Evolutionary conservation across 495 filamentous ascomycete genomes (phyloP), one percentile per base, ranked within the genome.

Genomic region (Apodospora peruviana): DNA sequence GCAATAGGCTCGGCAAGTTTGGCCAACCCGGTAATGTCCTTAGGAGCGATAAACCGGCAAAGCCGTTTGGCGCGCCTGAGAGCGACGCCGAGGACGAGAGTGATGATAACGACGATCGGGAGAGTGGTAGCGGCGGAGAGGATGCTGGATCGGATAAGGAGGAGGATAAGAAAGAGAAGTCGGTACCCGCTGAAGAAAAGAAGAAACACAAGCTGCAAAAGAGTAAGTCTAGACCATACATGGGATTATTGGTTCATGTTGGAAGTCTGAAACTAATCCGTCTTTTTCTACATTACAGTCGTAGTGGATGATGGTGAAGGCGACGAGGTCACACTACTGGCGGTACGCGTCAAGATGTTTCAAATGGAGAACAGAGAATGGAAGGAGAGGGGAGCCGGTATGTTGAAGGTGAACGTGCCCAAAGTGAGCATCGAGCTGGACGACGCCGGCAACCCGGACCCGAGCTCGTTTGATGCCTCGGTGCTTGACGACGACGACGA

Each of bases 361-460:
- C 65, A 81, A 39, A 86, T 89, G 55, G 71, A 80, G 47, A 85
- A 84, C 52, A 74, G 75, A n/a, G 59, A 55, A 20, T 96, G 90
- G 90, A 89, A 88, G 58, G 90, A 96, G 66, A 80, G 90, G 20
- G 90, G 90, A 17, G 75, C 82, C 8, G 90, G 90, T 27, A 83
- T 80, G 43, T 77, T 96, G 56, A 91, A 91, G 67, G 74, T 96
- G 59, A 95, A 96, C 57, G 81, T 85, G 9, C 74, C 79, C n/a
- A 64, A 71, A 43, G 58, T 60, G 4, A 76, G 68, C 51, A 64
- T 74, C 17, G 59, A 67, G 14, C 51, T 66, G 16, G 75, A 82
- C 41, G 76, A 80, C 11, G 59, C 61, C 9, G 70, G 70, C 0
- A 46, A 55, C 19, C 57, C 69, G 20, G 60, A 72, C 22, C 61